Conservation (phyloP, 2,329 filamentous ascomycete species). For the Sphaerulina vaccinii region DNA sequence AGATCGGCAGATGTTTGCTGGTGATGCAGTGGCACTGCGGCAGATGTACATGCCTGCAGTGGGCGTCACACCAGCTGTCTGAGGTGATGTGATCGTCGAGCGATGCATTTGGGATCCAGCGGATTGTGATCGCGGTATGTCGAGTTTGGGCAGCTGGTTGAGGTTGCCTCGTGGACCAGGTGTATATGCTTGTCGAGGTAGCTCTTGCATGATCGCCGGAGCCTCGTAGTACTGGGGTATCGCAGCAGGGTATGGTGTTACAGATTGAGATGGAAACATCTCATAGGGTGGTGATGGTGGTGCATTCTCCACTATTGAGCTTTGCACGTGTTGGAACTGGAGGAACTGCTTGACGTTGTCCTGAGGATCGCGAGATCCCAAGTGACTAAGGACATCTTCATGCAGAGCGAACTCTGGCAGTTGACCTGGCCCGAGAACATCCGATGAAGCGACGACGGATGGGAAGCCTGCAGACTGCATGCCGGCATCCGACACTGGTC, state of each 20-base stretch:
- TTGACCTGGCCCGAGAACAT: slow-evolving; percentile 72
- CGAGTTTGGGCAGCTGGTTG: slow-evolving; percentile 55
- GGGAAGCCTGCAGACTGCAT: slow-evolving; percentile 42
- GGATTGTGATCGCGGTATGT: slow-evolving; percentile 51
- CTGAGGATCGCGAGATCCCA: slow-evolving; percentile 76
- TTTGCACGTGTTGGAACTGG: slow-evolving; percentile 71
- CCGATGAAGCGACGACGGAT: slow-evolving; percentile 87
- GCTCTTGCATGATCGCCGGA: slow-evolving; percentile 39
- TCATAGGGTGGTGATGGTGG: slow-evolving; percentile 61
- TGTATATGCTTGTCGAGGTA: slow-evolving; percentile 34
- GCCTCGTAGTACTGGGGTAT: slow-evolving; percentile 22
- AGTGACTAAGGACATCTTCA: slow-evolving; percentile 66
- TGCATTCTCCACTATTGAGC: slow-evolving; percentile 51
- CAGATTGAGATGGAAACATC: slow-evolving; percentile 28
- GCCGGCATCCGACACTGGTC: slow-evolving; percentile 67
- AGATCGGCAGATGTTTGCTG: slow-evolving; percentile 64
- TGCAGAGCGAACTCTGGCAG: slow-evolving; percentile 67
- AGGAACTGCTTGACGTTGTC: slow-evolving; percentile 93
- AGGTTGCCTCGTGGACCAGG: slow-evolving; percentile 53
- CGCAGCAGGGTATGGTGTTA: slow-evolving; percentile 30
- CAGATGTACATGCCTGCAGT: slow-evolving; percentile 42
- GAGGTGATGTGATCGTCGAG: slow-evolving; percentile 19
- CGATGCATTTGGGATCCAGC: slow-evolving; percentile 38
- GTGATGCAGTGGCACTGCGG: slow-evolving; percentile 48
- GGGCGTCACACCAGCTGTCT: slow-evolving; percentile 27